A percentile compares a stretch with the other conserved stretches of the same genome.
Evolutionary conservation across 371 early-diverging fungal species (phyloP).

Genomic region (Parasitella parasitica): DNA sequence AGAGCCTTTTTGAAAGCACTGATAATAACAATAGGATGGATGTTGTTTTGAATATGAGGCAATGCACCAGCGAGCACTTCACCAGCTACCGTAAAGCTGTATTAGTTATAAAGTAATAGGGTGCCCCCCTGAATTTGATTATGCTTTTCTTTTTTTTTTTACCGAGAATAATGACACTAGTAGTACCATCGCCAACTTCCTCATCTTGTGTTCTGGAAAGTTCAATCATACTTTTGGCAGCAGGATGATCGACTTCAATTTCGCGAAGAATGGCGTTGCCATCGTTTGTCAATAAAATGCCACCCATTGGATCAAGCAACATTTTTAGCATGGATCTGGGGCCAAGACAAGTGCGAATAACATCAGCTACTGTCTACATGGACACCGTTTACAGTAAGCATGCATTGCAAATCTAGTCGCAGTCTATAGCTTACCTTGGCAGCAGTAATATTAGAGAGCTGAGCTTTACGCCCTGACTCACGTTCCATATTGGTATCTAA

Average conservation of each 20-base stretch:
- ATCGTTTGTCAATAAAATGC: conserved; percentile 99
- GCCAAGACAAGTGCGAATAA: conserved; percentile 99
- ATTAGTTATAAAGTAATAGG: not conserved
- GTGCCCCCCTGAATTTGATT: not conserved
- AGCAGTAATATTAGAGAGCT: conserved; percentile 95
- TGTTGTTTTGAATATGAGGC: conserved; percentile 93
- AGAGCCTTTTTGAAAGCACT: conserved; percentile 91
- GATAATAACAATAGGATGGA: conserved; percentile 99
- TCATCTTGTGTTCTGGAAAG: conserved; percentile 99
- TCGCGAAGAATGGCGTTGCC: conserved; percentile 99
- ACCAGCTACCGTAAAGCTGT: conserved; percentile 74
- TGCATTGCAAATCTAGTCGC: not conserved
- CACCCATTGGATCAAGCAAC: conserved; percentile 99
- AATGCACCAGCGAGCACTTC: conserved; percentile 92
- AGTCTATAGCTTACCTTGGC: conserved; percentile 74
- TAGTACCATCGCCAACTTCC: conserved; percentile 99
- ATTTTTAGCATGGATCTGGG: conserved; percentile 99
- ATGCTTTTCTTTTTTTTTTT: conserved; percentile 7
- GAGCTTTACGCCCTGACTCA: conserved; percentile 95
- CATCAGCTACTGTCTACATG: conserved; percentile 90
- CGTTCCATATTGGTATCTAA: conserved; percentile 92
- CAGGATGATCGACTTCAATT: conserved; percentile 99
- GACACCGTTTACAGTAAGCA: not conserved
- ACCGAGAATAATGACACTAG: conserved; percentile 98
- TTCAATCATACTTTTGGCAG: conserved; percentile 99